Evolutionary conservation across 441 rosid species (phyloP).

Genomic region (Breynia disticha): DNA sequence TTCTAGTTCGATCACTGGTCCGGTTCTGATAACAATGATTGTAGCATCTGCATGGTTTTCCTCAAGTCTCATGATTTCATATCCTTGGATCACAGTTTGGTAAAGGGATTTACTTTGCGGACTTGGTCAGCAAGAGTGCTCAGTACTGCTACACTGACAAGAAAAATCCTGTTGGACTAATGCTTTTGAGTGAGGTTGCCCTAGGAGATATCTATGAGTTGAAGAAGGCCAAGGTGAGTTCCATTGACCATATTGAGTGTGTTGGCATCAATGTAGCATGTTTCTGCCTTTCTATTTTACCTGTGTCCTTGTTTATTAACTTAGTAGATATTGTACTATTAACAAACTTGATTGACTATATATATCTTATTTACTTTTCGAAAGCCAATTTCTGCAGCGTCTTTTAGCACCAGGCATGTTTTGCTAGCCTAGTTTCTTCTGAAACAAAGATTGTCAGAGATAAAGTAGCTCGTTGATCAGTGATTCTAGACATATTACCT

Average conservation of each 20-base stretch:
- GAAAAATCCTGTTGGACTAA: constrained; percentile 80
- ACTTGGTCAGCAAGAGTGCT: constrained; percentile 98
- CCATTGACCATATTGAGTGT: constrained; percentile 3
- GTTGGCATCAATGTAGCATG: neutral
- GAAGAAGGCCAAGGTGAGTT: constrained; percentile 68
- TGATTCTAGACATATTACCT: neutral
- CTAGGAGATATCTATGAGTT: constrained; percentile 75
- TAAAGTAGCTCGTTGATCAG: too few relatives aligned
- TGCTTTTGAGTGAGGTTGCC: constrained; percentile 94
- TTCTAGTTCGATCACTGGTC: too few relatives aligned
- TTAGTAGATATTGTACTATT: too few relatives aligned
- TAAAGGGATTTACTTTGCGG: constrained; percentile 94
- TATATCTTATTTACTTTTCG: neutral
- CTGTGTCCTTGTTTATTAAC: too few relatives aligned
- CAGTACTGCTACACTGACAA: constrained; percentile 83
- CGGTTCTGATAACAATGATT: too few relatives aligned
- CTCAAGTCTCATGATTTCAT: constrained; percentile 15
- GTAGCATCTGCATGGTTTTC: neutral
- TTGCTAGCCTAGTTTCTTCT: too few relatives aligned
- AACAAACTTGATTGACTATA: too few relatives aligned
- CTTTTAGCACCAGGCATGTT: too few relatives aligned
- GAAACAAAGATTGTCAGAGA: too few relatives aligned
- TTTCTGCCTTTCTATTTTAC: too few relatives aligned
- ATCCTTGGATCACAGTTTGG: constrained; percentile 57
- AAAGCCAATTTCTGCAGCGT: too few relatives aligned